Evolutionary conservation across 805 yeast species (phyloP).

Genomic region (Metschnikowia borealis): DNA sequence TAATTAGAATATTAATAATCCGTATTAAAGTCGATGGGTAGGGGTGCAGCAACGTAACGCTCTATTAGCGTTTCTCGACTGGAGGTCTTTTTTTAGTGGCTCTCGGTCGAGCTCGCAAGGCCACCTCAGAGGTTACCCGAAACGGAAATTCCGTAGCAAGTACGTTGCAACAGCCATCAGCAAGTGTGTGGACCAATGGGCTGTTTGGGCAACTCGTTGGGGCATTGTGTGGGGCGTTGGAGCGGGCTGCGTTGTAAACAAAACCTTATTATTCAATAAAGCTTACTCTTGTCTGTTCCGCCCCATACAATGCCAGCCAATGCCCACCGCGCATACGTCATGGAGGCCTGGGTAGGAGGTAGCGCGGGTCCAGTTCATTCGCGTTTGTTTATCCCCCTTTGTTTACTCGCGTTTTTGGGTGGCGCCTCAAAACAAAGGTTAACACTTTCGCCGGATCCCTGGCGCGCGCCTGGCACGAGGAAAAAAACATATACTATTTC

Average conservation of each 20-base stretch:
- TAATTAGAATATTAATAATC: too few relatives aligned
- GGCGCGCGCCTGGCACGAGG: conserved; percentile 5
- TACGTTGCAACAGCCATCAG: background rate
- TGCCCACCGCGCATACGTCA: background rate
- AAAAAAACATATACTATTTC: conserved; percentile 2
- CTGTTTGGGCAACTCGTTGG: background rate
- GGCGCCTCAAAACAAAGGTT: conserved; percentile 5
- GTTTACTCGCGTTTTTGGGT: conserved; percentile 12
- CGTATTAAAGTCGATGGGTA: too few relatives aligned
- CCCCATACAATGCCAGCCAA: background rate
- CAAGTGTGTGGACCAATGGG: background rate
- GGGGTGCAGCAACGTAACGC: too few relatives aligned
- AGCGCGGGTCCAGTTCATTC: conserved; percentile 3
- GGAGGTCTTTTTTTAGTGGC: background rate
- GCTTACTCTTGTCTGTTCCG: background rate
- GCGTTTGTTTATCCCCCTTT: conserved; percentile 21
- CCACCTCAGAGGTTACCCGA: background rate
- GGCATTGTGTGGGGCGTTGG: background rate
- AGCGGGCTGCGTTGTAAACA: background rate
- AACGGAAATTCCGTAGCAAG: background rate
- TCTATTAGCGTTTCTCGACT: too few relatives aligned
- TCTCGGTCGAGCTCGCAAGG: background rate
- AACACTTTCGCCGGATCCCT: background rate
- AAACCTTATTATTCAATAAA: background rate
- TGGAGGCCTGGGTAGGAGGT: background rate